Percentiles rank a stretch among this genome's conserved stretches.
Evolutionary conservation across 2,329 filamentous ascomycete genomes (phyloP).

Genomic region (Cadophora gregata): DNA sequence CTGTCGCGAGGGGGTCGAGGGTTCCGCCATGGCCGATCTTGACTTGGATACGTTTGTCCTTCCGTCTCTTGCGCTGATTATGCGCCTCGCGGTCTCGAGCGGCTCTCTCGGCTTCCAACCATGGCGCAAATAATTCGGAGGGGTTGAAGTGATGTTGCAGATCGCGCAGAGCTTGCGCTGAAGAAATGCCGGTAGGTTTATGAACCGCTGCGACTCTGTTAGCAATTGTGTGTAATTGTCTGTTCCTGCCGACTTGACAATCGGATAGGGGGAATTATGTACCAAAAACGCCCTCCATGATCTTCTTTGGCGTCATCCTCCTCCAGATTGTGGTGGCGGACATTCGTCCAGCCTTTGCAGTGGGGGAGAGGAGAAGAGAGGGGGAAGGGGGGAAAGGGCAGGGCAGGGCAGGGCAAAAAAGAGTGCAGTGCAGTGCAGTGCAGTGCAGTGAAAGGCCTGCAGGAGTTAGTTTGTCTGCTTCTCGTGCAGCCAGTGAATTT

Average conservation of each 20-base stretch:
- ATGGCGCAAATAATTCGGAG: slow-evolving; percentile 79
- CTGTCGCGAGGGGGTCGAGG: slow-evolving; percentile 90
- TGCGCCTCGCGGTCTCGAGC: slow-evolving; percentile 62
- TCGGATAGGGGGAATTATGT: slow-evolving; percentile 36
- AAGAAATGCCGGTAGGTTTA: slow-evolving; percentile 87
- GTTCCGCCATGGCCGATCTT: slow-evolving; percentile 98
- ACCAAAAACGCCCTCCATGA: slow-evolving; percentile 70
- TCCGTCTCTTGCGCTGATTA: slow-evolving; percentile 64
- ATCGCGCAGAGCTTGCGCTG: slow-evolving; percentile 88
- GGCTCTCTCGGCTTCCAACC: slow-evolving; percentile 68
- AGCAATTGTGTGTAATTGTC: slow-evolving; percentile 16
- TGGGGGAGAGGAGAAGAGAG: neutral
- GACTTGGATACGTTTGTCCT: slow-evolving; percentile 68
- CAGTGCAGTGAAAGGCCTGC: too few species aligned
- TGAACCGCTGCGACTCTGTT: slow-evolving; percentile 72
- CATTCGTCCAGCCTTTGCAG: slow-evolving; percentile 29
- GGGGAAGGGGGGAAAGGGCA: neutral
- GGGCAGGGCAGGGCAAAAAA: neutral
- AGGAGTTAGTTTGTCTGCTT: too few species aligned
- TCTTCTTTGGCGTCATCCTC: slow-evolving; percentile 48
- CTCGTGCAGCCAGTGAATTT: neutral
- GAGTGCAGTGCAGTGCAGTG: neutral
- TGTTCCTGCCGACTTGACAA: neutral
- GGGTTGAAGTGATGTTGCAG: slow-evolving; percentile 84
- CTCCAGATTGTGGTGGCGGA: slow-evolving; percentile 32